Conservation (phyloP, 257 asterid species). For the Cruciata laevipes region DNA sequence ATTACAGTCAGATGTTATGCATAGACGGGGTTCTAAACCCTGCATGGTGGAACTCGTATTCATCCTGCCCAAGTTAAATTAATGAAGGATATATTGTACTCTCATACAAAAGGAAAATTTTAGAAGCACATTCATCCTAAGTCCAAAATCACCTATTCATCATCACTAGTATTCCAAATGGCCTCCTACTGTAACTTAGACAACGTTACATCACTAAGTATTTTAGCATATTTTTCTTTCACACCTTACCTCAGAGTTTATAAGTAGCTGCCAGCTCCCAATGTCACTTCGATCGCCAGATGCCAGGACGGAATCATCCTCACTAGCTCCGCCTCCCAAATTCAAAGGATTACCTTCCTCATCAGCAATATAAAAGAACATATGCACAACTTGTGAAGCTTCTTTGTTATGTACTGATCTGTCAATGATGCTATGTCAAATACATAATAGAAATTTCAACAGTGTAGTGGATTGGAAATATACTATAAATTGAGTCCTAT, state of each 20-base stretch:
- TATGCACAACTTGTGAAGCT: slow-evolving; percentile 46
- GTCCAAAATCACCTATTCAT: not conserved
- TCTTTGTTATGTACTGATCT: slow-evolving; percentile 41
- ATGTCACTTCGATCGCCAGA: slow-evolving; percentile 64
- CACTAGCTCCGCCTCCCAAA: slow-evolving; percentile 45
- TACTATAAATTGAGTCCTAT: not conserved
- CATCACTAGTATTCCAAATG: not conserved
- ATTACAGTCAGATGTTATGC: no score
- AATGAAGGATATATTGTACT: not conserved
- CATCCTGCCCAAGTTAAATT: slow-evolving; percentile 49
- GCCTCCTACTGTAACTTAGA: not conserved
- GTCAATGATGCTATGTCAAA: slow-evolving; percentile 11
- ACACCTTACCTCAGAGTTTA: slow-evolving; percentile 63
- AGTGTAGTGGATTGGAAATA: not conserved
- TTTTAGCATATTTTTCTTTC: slow-evolving; percentile 3
- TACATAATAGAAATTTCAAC: not conserved
- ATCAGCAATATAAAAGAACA: slow-evolving; percentile 94
- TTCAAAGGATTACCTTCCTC: slow-evolving; percentile 64
- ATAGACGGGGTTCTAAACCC: slow-evolving; percentile 71
- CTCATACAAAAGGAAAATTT: no score
- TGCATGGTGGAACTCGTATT: slow-evolving; percentile 67
- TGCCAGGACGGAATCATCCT: slow-evolving; percentile 49
- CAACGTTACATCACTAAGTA: not conserved
- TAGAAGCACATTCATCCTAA: not conserved
- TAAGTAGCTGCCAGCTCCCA: slow-evolving; percentile 86